Base-by-base conservation (phyloP, 208 protist genomes). In the Herpetomonas tarakana region DNA sequence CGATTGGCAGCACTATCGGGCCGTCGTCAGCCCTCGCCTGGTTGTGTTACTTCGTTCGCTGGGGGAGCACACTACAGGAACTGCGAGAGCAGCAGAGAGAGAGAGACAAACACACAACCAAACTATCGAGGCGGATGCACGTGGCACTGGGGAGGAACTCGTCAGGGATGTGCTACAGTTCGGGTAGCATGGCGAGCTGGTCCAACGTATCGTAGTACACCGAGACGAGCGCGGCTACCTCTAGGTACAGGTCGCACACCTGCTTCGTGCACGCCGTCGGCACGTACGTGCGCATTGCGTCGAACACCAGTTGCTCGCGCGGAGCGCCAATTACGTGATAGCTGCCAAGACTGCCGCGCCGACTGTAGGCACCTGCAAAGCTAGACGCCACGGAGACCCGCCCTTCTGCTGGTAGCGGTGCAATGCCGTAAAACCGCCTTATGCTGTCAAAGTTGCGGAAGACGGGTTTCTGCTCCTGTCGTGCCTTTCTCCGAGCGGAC, bases 171-270 rank as follows among this genome's bases (percentile, higher is more conserved):
- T n/a, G n/a, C n/a, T 18, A 72, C 22, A 79, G 50, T 41, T 83
- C 68, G 1, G 66, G 67, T 39, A 87, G 30, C 27, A 67, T 61
- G 4, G 57, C 52, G 7, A 89, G 72, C 55, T 86, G 67, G 51
- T 91, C 83, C 30, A 86, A 61, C 7, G 82, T 84, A 38, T 89
- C 80, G 52, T 88, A 94, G 56, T 92, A 94, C 19, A 86, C 66
- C 12, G 88, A 91, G 7, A 92, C 80, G 12, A 94, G 71, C 1
- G 75, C 68, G 1, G 88, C 76, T 1, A 92, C 81, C 28, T 92
- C 84, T 26, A 92, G 68, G 35, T 81, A 88, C 21, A 83, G 53
- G 25, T 87, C 70, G 50, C 71, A 76, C 30, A 92, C 85, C 55
- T 87, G 71, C 19, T 73, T 75, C 11, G 88, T 89, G 63, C 81